These are phyloP conservation scores for Fusarium napiforme DNA, from an alignment of 2,329 filamentous ascomycete genomes.

Conservation along the genomic window DNA sequence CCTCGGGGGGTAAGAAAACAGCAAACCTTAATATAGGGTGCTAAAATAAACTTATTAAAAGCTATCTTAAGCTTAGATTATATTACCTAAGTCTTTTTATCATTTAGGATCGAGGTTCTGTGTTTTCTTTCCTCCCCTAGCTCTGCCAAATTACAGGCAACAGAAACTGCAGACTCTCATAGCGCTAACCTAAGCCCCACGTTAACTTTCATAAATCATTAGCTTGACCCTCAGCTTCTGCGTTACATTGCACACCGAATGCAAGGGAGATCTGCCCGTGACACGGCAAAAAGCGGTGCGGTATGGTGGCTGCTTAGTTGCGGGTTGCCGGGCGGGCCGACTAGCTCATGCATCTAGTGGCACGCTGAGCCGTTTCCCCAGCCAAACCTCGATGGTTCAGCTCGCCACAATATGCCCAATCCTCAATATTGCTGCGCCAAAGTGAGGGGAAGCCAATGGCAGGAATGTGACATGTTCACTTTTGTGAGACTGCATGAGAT, in stretches of 20 bases:
- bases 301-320: not conserved
- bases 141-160: too few relatives aligned
- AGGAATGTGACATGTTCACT: constrained; percentile 7
- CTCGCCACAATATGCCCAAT: not conserved
- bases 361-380: not conserved
- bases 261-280: not conserved
- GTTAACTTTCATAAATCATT: too few relatives aligned
- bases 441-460: not conserved
- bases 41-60: too few relatives aligned
- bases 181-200: too few relatives aligned
- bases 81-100: too few relatives aligned
- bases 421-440: not conserved
- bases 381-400: not conserved
- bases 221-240: not conserved
- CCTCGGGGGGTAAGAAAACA: too few relatives aligned
- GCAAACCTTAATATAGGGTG: too few relatives aligned
- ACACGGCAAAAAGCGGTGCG: not conserved
- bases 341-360: not conserved
- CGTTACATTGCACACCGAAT: not conserved
- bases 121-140: too few relatives aligned
- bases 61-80: too few relatives aligned
- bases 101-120: too few relatives aligned
- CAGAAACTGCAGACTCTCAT: too few relatives aligned
- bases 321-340: not conserved
- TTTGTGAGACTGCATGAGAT: not conserved